Evolutionary conservation across 345 rosid genomes (phyloP).

Genomic region (Isatis tinctoria): DNA sequence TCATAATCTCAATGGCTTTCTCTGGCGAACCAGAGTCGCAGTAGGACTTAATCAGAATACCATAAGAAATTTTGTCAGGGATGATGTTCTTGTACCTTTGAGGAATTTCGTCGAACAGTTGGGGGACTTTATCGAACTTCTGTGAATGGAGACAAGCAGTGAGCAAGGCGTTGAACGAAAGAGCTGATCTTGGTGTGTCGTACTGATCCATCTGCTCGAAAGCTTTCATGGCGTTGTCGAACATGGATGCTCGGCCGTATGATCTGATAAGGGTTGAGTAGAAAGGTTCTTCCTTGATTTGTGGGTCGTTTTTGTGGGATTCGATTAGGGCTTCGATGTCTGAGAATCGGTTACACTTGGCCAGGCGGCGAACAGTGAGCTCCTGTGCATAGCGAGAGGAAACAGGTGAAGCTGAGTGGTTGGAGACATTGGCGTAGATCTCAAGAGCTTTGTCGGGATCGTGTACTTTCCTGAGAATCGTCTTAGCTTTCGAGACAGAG

Average conservation of each 20-base stretch:
- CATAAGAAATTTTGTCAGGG: slow-evolving; percentile 65
- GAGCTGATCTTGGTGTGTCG: slow-evolving; percentile 50
- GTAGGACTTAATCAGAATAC: slow-evolving; percentile 58
- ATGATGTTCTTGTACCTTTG: slow-evolving; percentile 30
- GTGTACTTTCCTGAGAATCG: slow-evolving; percentile 50
- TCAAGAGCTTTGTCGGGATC: slow-evolving; percentile 78
- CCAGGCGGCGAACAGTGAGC: slow-evolving; percentile 70
- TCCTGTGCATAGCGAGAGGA: slow-evolving; percentile 70
- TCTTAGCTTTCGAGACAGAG: slow-evolving; percentile 58
- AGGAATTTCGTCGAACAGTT: slow-evolving; percentile 57
- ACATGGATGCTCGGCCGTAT: slow-evolving; percentile 63
- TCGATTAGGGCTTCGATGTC: slow-evolving; percentile 61
- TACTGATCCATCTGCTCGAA: slow-evolving; percentile 59
- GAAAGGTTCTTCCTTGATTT: slow-evolving; percentile 54
- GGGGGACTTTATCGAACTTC: slow-evolving; percentile 43
- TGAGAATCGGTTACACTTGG: slow-evolving; percentile 58
- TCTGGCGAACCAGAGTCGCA: slow-evolving; percentile 54
- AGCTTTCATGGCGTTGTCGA: slow-evolving; percentile 49
- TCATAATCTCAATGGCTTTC: slow-evolving; percentile 49
- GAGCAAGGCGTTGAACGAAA: slow-evolving; percentile 59
- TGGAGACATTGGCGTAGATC: slow-evolving; percentile 56
- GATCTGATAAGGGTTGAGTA: slow-evolving; percentile 65
- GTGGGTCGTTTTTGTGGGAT: slow-evolving; percentile 55
- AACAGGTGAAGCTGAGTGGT: slow-evolving; percentile 37
- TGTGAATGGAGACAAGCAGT: slow-evolving; percentile 43